Percentiles rank a stretch among this genome's conserved stretches.
Evolutionary conservation across 2,329 filamentous ascomycete species (phyloP).

Genomic region (Exserohilum turcica): DNA sequence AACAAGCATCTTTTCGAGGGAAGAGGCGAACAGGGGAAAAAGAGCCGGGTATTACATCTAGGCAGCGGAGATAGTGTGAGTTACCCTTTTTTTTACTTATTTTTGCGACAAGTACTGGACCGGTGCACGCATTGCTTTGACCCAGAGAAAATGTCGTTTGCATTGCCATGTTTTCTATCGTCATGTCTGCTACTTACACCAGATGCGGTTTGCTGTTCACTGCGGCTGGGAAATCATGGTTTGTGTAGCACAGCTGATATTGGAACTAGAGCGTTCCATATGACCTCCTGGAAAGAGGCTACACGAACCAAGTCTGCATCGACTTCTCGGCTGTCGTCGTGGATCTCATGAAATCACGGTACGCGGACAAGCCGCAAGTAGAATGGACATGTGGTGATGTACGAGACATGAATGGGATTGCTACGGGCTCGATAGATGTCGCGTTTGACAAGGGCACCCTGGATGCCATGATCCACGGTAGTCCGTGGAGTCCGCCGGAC

Average conservation of each 20-base stretch:
- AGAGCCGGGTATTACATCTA: too few species aligned
- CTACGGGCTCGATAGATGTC: conserved; percentile 55
- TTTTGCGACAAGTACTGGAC: too few species aligned
- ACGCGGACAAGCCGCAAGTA: conserved; percentile 50
- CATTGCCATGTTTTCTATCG: too few species aligned
- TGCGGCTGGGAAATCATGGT: too few species aligned
- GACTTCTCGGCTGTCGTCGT: conserved; percentile 64
- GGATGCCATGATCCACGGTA: conserved; percentile 62
- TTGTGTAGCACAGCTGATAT: too few species aligned
- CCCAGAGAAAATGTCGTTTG: too few species aligned
- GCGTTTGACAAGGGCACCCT: conserved; percentile 64
- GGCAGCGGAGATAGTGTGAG: too few species aligned
- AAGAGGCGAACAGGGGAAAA: too few species aligned
- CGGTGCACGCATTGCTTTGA: too few species aligned
- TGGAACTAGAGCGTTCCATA: conserved; percentile 49
- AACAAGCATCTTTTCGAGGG: conserved; percentile 49
- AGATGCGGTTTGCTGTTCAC: too few species aligned
- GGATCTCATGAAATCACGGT: conserved; percentile 56
- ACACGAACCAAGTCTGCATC: conserved; percentile 58
- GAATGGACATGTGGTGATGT: conserved; percentile 60
- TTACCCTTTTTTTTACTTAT: too few species aligned
- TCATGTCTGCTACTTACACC: too few species aligned
- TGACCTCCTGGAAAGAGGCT: conserved; percentile 56
- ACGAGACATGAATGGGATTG: conserved; percentile 54
- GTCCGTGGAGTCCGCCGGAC: conserved; percentile 58